A percentile compares a stretch with the other conserved stretches of the same genome.
phyloP scores from a whole-genome alignment of 1,284 basidiomycete species.

The Cystobasidium pallidum region DNA sequence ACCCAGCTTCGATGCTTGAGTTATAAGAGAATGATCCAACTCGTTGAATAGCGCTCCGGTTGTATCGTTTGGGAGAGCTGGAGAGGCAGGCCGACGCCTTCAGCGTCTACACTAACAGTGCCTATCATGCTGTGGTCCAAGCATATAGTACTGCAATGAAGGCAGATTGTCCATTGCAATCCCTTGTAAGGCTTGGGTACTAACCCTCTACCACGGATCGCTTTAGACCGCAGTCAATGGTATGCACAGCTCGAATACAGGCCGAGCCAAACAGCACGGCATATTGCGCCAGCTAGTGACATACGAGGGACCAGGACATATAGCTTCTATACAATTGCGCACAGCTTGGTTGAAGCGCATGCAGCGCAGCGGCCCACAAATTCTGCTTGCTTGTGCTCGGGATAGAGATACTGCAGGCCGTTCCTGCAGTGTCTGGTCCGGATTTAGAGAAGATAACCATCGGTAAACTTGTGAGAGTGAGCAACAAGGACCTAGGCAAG shows the following conservation, averaged over 20 bases:
- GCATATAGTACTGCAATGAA: conserved; percentile 5
- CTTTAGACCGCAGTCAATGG: conserved; percentile 17
- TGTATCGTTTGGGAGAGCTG: neutral
- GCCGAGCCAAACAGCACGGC: neutral
- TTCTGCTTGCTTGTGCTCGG: conserved; percentile 21
- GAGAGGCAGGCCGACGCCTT: neutral
- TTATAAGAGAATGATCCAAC: neutral
- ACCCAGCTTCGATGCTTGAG: neutral
- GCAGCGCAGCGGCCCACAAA: conserved; percentile 22
- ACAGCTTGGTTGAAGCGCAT: conserved; percentile 15
- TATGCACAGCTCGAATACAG: conserved; percentile 1
- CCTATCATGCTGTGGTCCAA: conserved; percentile 4
- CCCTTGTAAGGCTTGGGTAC: neutral
- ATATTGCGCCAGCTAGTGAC: conserved; percentile 18
- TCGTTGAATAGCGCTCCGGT: neutral
- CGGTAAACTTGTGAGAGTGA: conserved; percentile 10
- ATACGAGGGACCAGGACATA: conserved; percentile 8
- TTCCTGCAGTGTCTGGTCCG: conserved; percentile 25
- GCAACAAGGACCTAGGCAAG: conserved; percentile 5
- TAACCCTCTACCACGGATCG: conserved; percentile 6
- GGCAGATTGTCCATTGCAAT: neutral
- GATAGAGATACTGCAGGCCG: conserved; percentile 2
- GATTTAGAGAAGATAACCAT: conserved; percentile 18
- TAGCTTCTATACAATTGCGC: neutral
- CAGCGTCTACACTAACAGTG: neutral